Percentiles rank a stretch among this genome's conserved stretches.
phyloP scores from a whole-genome alignment of 306 rosid genomes.

The Corylus americana region DNA sequence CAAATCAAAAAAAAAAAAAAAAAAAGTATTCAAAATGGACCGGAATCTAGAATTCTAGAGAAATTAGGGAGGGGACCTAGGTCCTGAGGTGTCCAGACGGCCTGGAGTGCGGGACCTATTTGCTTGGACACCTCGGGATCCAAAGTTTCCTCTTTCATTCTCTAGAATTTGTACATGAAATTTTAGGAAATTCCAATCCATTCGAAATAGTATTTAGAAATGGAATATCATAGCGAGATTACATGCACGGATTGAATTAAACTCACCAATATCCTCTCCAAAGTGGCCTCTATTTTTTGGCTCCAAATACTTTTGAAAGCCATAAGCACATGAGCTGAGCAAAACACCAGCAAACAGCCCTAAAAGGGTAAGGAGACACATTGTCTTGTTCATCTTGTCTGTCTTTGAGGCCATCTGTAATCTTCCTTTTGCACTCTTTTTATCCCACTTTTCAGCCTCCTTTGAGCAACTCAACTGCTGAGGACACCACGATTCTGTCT shows the following conservation, averaged over 20 bases:
- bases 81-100: too few relatives aligned
- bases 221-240: background rate
- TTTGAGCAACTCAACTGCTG: background rate
- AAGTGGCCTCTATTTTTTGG: background rate
- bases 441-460: background rate
- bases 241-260: background rate
- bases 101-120: too few relatives aligned
- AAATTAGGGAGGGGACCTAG: too few relatives aligned
- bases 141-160: too few relatives aligned
- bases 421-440: background rate
- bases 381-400: constrained; percentile 3
- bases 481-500: background rate
- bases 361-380: constrained; percentile 9
- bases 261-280: constrained; percentile 24
- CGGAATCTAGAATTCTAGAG: too few relatives aligned
- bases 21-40: too few relatives aligned
- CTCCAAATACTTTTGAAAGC: constrained; percentile 7
- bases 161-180: too few relatives aligned
- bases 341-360: constrained; percentile 20
- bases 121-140: too few relatives aligned
- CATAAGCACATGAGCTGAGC: constrained; percentile 15
- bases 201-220: background rate
- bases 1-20: too few relatives aligned
- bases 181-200: too few relatives aligned
- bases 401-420: background rate